Evolutionary conservation across 805 yeast species (phyloP), one percentile per base, ranked within the genome.

Genomic region (Candida nitratophila): DNA sequence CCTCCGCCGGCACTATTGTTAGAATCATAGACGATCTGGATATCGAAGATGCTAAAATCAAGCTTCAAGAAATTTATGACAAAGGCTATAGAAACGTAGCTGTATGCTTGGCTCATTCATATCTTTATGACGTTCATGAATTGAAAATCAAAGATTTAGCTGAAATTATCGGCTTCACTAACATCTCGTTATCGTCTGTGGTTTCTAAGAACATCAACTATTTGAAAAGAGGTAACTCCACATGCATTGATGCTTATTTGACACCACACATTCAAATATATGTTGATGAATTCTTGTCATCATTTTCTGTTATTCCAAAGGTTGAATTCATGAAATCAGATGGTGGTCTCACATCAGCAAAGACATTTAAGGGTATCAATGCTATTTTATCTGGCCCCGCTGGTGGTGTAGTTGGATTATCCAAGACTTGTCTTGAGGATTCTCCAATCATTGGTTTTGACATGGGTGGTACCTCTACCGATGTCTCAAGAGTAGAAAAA

Each of bases 311-410:
- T 6, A 69, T 63, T 26, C 64, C 66, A 9, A 59, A 61, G 42
- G 73, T 74, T 44, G 68, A 73, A 48, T 76, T 76, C 56, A 76
- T 76, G 81, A 79, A 75, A 51, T 70, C 76, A 10, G 77, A 75
- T 56, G 80, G 81, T 38, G 81, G 81, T 7, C 64, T 76, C 42
- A 69, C 74, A 41, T 73, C 73, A 9, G 73, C 76, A 62, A 68
- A 69, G 45, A 65, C 68, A 41, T 76, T 76, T 53, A 67, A 75
- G 4, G 81, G 81, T 7, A 60, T 76, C 41, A 67, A 71, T 49
- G 76, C 80, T 9, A 66, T 76, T 32, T 59, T 76, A 24, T 74
- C 79, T 4, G 81, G 80, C 3, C 81, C 80, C 2, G 81, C 80
- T 37, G 80, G 80, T 40, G 79, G 79, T 37, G 73, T 75, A 61